Percentiles rank a stretch among this genome's conserved stretches.
Evolutionary conservation across 2,329 filamentous ascomycete genomes (phyloP).

Genomic region (Diaporthe australafricana): DNA sequence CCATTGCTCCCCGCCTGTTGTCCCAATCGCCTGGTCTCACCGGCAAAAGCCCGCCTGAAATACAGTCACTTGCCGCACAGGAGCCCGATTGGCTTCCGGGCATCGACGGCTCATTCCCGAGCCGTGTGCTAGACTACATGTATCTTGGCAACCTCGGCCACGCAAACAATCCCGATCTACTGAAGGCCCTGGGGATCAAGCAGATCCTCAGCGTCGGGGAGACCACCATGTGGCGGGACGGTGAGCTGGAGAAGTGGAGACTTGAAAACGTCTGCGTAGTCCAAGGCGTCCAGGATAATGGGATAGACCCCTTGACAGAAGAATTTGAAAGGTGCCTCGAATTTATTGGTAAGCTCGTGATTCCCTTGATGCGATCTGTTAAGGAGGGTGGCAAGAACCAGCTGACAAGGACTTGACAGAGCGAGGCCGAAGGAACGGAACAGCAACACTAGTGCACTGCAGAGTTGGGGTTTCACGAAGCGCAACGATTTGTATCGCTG

Average conservation of each 20-base stretch:
- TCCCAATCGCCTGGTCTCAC: constrained; percentile 71
- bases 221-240: constrained; percentile 81
- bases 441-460: constrained; percentile 93
- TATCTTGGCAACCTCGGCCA: constrained; percentile 94
- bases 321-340: constrained; percentile 88
- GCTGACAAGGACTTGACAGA: constrained; percentile 61
- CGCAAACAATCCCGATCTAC: constrained; percentile 90
- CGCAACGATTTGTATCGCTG: constrained; percentile 98
- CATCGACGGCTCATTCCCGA: constrained; percentile 92
- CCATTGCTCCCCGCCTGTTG: constrained; percentile 81
- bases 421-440: constrained; percentile 79
- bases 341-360: constrained; percentile 82
- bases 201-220: constrained; percentile 95
- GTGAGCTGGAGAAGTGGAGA: constrained; percentile 79
- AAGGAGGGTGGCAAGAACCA: background rate
- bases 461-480: constrained; percentile 95
- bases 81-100: constrained; percentile 85
- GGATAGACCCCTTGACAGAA: constrained; percentile 88
- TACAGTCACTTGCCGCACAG: constrained; percentile 62
- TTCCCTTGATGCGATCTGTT: background rate
- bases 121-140: constrained; percentile 90
- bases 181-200: constrained; percentile 83
- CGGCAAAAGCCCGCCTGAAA: constrained; percentile 63
- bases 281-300: constrained; percentile 93
- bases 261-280: constrained; percentile 83